Conservation (phyloP, 2,329 filamentous ascomycete species). For the Remersonia thermophila region DNA sequence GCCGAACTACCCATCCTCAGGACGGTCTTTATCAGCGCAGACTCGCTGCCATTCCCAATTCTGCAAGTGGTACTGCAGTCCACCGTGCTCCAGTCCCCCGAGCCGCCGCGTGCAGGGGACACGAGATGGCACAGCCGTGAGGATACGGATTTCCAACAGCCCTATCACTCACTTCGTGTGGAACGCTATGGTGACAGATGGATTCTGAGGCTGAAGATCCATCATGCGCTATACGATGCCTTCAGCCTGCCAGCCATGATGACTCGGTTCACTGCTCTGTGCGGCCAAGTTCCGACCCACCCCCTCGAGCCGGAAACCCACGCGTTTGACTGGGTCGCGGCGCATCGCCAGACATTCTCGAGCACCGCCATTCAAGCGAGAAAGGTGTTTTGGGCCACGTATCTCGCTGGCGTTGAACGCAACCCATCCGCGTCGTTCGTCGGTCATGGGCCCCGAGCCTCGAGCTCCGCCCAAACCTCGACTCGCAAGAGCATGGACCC, state of each 20-base stretch:
- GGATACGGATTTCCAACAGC: conserved; percentile 13
- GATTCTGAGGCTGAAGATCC: conserved; percentile 47
- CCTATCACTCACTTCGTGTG: conserved; percentile 13
- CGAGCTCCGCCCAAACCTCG: too few relatives aligned
- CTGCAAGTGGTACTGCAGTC: conserved; percentile 48
- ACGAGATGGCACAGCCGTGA: background rate
- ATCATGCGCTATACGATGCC: conserved; percentile 83
- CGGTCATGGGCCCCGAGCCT: too few relatives aligned
- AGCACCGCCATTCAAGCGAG: background rate
- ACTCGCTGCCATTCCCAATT: conserved; percentile 35
- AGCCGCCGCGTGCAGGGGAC: background rate
- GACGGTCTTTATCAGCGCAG: conserved; percentile 49
- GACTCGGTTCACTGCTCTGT: conserved; percentile 23
- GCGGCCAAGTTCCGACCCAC: conserved; percentile 5
- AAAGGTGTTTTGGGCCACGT: conserved; percentile 30
- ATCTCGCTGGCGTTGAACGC: conserved; percentile 22
- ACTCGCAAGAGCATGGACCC: too few relatives aligned
- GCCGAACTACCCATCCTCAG: conserved; percentile 51
- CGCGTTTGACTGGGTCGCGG: conserved; percentile 18
- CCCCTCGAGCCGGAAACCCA: background rate
- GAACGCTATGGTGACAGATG: conserved; percentile 14
- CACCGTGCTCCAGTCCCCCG: conserved; percentile 3
- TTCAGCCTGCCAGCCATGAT: conserved; percentile 60
- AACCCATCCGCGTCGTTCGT: too few relatives aligned
- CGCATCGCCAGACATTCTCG: conserved; percentile 6